A percentile compares a stretch with the other conserved stretches of the same genome.
phyloP scores from a whole-genome alignment of 2,329 filamentous ascomycete species.

The Boeremia exigua region DNA sequence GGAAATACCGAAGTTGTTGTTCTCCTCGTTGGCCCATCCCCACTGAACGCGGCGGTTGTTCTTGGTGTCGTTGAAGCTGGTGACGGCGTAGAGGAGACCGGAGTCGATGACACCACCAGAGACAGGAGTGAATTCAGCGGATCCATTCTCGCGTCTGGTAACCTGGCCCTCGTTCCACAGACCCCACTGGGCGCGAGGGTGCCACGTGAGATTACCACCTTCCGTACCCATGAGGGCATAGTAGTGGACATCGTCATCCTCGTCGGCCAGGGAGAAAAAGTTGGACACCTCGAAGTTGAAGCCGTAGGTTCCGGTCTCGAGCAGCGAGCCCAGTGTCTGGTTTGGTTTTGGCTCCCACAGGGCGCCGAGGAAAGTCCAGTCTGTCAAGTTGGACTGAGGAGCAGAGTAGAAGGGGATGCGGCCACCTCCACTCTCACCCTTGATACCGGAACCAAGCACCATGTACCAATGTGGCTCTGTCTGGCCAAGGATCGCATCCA shows the following conservation, averaged over 20 bases:
- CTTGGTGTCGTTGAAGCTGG: conserved; percentile 57
- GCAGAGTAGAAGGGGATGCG: conserved; percentile 56
- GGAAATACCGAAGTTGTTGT: conserved; percentile 48
- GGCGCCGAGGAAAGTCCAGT: conserved; percentile 56
- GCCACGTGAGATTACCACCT: conserved; percentile 53
- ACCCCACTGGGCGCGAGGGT: conserved; percentile 50
- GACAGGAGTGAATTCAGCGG: conserved; percentile 53
- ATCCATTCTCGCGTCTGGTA: conserved; percentile 52
- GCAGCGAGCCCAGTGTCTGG: conserved; percentile 49
- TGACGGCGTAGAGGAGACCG: conserved; percentile 54
- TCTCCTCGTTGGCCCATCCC: conserved; percentile 56
- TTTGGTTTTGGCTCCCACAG: conserved; percentile 55
- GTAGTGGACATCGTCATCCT: conserved; percentile 53
- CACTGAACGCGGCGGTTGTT: conserved; percentile 56
- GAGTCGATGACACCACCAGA: conserved; percentile 54
- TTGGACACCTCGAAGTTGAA: conserved; percentile 59
- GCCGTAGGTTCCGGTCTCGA: conserved; percentile 54
- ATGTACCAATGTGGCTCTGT: conserved; percentile 54
- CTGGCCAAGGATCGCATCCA: conserved; percentile 51
- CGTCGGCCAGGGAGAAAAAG: conserved; percentile 54
- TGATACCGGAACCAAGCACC: conserved; percentile 56
- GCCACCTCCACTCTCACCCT: conserved; percentile 53
- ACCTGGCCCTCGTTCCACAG: conserved; percentile 56
- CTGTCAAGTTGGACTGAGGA: conserved; percentile 51
- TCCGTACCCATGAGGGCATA: conserved; percentile 54